Base-by-base conservation (phyloP, 352 stramenopile species). In the Pythium sp. region DNA sequence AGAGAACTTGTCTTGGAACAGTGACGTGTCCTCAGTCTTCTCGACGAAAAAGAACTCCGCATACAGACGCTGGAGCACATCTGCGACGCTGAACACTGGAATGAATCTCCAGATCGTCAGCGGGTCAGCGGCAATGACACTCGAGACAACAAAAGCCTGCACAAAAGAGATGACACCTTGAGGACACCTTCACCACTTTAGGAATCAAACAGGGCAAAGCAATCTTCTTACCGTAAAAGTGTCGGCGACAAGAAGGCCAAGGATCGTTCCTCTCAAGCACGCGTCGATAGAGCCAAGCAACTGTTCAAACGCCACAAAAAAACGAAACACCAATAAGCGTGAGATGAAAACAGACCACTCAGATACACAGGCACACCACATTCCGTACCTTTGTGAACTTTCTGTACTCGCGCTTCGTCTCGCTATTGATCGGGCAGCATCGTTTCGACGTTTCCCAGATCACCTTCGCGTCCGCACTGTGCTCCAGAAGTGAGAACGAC, bases 371-470 rank as follows among this genome's bases (percentile, higher is more conserved):
- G 30, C 30, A 32, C 28, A n/a, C 64, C 30, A 2, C 12, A 46
- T 18, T 34, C n/a, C 63, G 30, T 76, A 93, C 83, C 73, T 93
- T 96, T 2, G 88, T 95, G 58, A 93, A 96, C 70, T 96, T 96
- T 38, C 85, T 79, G 56, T 94, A 93, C 65, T 96, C 88, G 28
- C 88, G 83, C 69, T 94, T 94, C 3, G 86, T 93, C 68, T 96
- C 87, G 26, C 71, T 89, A 60, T 95, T 87, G 51, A 96, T 92
- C 26, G 88, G 88, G 34, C 82, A 92, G 69, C 87, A 94, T 5
- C 88, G 85, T 72, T 94, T 94, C 43, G 88, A 80, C 14, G 88
- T 94, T 67, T 96, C 88, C 83, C 84, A 95, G 58, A 96, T 93
- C 22, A 96, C 86, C 66, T 96, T 96, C 24, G 89, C 87, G 51